phyloP scores from a whole-genome alignment of 495 filamentous ascomycete genomes.

The Pyronema omphalodes region DNA sequence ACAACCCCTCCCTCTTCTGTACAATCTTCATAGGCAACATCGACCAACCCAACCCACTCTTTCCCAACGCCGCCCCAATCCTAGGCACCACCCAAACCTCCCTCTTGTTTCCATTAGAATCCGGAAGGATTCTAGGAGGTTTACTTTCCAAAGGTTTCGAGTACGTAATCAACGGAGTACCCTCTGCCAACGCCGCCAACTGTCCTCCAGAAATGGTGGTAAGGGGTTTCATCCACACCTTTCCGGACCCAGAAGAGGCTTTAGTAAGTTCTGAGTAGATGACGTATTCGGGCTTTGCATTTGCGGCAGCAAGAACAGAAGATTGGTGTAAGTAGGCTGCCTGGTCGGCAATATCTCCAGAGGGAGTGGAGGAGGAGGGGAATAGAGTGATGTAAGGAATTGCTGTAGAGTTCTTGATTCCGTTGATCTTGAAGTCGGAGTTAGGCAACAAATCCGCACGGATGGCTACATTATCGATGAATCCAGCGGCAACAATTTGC shows the following conservation, averaged over 20 bases:
- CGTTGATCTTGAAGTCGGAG: slow-evolving; percentile 49
- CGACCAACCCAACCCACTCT: slow-evolving; percentile 57
- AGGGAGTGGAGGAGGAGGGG: slow-evolving; percentile 31
- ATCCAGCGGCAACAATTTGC: slow-evolving; percentile 79
- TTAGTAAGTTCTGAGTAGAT: slow-evolving; percentile 57
- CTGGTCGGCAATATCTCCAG: slow-evolving; percentile 27
- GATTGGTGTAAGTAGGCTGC: slow-evolving; percentile 75
- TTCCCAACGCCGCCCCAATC: slow-evolving; percentile 40
- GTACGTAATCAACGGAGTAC: slow-evolving; percentile 67
- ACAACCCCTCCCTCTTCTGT: slow-evolving; percentile 44
- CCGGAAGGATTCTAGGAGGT: slow-evolving; percentile 27
- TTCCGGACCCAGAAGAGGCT: slow-evolving; percentile 43
- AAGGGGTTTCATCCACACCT: slow-evolving; percentile 75
- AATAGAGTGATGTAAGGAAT: slow-evolving; percentile 81
- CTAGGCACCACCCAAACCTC: slow-evolving; percentile 71
- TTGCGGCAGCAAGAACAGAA: slow-evolving; percentile 53
- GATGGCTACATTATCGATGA: slow-evolving; percentile 90
- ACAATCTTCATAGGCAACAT: slow-evolving; percentile 64
- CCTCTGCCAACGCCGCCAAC: slow-evolving; percentile 62
- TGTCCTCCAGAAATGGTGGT: slow-evolving; percentile 56
- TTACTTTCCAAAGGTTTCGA: slow-evolving; percentile 81
- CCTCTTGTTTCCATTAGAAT: slow-evolving; percentile 36
- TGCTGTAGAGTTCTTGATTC: slow-evolving; percentile 64
- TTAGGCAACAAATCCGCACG: slow-evolving; percentile 66
- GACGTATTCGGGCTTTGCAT: slow-evolving; percentile 64